These are phyloP conservation scores for Seiridium cupressi DNA, from an alignment of 2,329 filamentous ascomycete species.

Conservation along the genomic window DNA sequence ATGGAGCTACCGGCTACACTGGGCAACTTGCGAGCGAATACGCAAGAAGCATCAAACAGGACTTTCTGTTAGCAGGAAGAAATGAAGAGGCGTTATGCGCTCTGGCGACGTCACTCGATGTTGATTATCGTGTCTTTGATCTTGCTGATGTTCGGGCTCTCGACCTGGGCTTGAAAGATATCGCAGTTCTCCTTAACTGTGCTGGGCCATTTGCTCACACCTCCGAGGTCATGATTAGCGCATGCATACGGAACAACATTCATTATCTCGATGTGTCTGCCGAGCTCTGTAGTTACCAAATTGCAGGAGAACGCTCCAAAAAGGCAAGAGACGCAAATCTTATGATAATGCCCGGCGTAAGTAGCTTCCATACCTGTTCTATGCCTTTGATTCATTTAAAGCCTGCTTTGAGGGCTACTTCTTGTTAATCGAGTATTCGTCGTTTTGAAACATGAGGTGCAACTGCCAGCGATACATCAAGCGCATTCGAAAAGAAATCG, in stretches of 20 bases:
- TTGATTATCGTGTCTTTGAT: constrained; percentile 10
- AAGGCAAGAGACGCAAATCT: constrained; percentile 10
- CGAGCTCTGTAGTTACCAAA: constrained; percentile 17
- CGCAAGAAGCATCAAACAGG: constrained; percentile 10
- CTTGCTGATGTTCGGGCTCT: background rate
- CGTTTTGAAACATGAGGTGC: too few relatives aligned
- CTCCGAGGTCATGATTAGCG: constrained; percentile 13
- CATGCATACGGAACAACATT: constrained; percentile 14
- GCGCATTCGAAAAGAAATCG: too few relatives aligned
- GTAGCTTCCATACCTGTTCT: too few relatives aligned
- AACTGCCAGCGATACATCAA: too few relatives aligned
- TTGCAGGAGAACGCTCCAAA: constrained; percentile 6
- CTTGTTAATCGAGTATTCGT: too few relatives aligned
- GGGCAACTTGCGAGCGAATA: constrained; percentile 15
- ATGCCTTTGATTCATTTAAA: too few relatives aligned
- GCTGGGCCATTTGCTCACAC: constrained; percentile 18
- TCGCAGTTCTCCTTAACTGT: constrained; percentile 17
- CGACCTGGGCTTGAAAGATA: background rate
- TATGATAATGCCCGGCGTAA: constrained; percentile 17
- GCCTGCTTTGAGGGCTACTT: too few relatives aligned
- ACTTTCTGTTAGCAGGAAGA: constrained; percentile 12
- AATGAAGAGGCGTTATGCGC: background rate
- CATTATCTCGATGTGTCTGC: constrained; percentile 21
- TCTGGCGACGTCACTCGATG: background rate
- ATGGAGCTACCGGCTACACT: constrained; percentile 20